phyloP scores from a whole-genome alignment of 345 rosid genomes.

The Salix caprea region DNA sequence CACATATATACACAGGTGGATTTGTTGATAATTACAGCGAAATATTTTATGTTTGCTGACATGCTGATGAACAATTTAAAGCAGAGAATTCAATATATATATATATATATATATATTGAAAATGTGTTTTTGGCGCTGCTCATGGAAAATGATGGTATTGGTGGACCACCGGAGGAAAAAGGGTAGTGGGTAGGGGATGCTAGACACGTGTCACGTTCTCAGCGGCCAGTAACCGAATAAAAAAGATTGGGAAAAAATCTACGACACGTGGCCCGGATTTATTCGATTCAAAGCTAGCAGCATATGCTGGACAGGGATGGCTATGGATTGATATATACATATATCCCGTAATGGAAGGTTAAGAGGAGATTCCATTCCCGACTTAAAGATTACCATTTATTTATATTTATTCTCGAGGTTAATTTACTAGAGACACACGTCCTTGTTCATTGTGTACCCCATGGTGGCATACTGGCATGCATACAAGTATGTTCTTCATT shows the following conservation, averaged over 20 bases:
- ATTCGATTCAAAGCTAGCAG: conserved; percentile 29
- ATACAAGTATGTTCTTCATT: neutral
- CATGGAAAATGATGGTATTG: conserved; percentile 5
- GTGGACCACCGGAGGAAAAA: neutral
- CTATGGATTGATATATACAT: neutral
- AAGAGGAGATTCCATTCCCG: too few relatives aligned
- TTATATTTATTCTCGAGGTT: too few relatives aligned
- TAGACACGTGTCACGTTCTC: neutral
- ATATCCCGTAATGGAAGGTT: too few relatives aligned
- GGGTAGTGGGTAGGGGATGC: neutral
- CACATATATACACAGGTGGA: too few relatives aligned
- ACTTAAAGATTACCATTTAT: too few relatives aligned
- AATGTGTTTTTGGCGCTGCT: too few relatives aligned
- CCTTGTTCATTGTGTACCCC: neutral
- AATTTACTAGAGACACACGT: too few relatives aligned
- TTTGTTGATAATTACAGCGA: too few relatives aligned
- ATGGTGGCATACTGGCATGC: neutral
- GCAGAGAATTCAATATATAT: too few relatives aligned
- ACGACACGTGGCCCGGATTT: conserved; percentile 26
- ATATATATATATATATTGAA: too few relatives aligned
- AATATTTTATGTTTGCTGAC: too few relatives aligned
- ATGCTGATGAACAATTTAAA: too few relatives aligned
- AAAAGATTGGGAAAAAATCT: neutral
- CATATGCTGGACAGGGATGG: conserved; percentile 26
- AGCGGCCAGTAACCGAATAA: conserved; percentile 2